Evolutionary conservation across 2,329 filamentous ascomycete species (phyloP).

Genomic region (Phialemoniopsis sp.): DNA sequence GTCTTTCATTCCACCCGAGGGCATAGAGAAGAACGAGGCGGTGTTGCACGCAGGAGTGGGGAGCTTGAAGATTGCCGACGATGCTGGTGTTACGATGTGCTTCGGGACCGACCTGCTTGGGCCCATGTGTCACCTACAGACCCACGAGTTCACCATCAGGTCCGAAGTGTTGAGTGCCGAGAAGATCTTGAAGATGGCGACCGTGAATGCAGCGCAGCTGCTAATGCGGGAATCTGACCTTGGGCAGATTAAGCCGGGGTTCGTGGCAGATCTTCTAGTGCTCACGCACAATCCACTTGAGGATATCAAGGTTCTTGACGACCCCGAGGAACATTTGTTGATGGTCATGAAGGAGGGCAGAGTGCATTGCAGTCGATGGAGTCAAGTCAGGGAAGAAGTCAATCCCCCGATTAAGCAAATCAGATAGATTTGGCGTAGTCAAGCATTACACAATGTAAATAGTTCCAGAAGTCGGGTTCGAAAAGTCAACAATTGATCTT

Average conservation of each 20-base stretch:
- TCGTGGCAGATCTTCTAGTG: slow-evolving; percentile 45
- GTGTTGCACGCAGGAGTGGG: slow-evolving; percentile 40
- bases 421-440: too few species aligned
- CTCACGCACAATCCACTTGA: slow-evolving; percentile 46
- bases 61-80: slow-evolving; percentile 37
- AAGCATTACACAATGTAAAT: too few species aligned
- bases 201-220: slow-evolving; percentile 44
- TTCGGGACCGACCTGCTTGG: slow-evolving; percentile 51
- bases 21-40: slow-evolving; percentile 38
- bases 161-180: slow-evolving; percentile 32
- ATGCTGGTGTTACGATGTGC: slow-evolving; percentile 48
- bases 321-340: slow-evolving; percentile 36
- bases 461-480: too few species aligned
- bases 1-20: slow-evolving; percentile 33
- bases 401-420: too few species aligned
- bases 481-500: too few species aligned
- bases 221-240: slow-evolving; percentile 34
- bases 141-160: slow-evolving; percentile 41
- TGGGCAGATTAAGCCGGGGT: slow-evolving; percentile 44
- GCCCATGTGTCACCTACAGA: slow-evolving; percentile 41
- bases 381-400: too few species aligned
- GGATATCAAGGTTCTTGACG: slow-evolving; percentile 44
- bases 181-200: slow-evolving; percentile 43
- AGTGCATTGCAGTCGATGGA: slow-evolving; percentile 23
- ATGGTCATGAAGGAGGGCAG: slow-evolving; percentile 48